Evolutionary conservation across 169 alveolate genomes (phyloP).

Genomic region (Plasmodium inui): DNA sequence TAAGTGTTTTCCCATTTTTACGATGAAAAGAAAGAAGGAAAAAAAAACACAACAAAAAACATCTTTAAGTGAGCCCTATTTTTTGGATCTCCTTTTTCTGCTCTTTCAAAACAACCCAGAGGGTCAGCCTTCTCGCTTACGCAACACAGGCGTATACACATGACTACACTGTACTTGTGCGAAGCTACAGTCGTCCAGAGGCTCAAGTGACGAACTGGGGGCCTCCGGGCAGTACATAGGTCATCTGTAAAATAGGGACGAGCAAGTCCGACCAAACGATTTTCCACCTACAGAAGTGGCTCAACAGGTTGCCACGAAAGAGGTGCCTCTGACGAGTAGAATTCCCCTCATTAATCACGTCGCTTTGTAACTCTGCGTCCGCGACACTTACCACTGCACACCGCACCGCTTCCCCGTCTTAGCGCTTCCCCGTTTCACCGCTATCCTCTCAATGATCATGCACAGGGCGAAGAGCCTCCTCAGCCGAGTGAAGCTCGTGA

Average conservation of each 20-base stretch:
- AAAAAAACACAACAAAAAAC: background rate
- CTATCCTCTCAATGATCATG: background rate
- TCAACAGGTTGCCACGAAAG: background rate
- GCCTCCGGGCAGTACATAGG: background rate
- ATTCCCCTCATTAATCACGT: background rate
- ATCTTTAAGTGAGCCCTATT: background rate
- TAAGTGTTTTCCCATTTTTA: background rate
- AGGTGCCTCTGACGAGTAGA: background rate
- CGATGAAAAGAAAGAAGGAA: background rate
- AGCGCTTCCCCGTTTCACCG: background rate
- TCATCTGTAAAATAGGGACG: background rate
- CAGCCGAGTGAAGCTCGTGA: background rate
- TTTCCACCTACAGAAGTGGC: background rate
- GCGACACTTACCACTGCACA: background rate
- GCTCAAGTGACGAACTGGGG: background rate
- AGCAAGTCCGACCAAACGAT: background rate
- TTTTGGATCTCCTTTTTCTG: background rate
- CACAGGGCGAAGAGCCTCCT: slow-evolving; percentile 12
- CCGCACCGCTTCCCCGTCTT: background rate
- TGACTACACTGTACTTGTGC: background rate
- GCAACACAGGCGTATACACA: background rate
- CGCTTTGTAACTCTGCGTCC: background rate
- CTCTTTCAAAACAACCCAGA: background rate
- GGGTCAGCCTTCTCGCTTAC: background rate
- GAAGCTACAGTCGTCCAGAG: background rate